Conservation (phyloP, 176 grass and related monocot genomes). For the Pharus latifolius region DNA sequence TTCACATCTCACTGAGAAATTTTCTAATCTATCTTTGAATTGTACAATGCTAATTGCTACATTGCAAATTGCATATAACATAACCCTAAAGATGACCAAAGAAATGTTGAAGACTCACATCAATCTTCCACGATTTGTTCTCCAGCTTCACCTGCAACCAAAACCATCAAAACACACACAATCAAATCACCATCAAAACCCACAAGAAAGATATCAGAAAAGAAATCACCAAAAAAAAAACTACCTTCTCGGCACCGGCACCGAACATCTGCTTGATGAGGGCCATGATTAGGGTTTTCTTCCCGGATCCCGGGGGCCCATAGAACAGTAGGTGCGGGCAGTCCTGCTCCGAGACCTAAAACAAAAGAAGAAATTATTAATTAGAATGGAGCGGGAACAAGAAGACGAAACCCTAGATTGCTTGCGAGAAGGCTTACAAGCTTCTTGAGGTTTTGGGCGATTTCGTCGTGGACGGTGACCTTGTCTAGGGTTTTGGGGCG, state of each 20-base stretch:
- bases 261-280: conserved; percentile 95
- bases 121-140: conserved; percentile 92
- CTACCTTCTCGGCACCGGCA: conserved; percentile 59
- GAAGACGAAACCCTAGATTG: conserved; percentile 25
- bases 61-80: background rate
- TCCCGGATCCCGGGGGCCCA: conserved; percentile 80
- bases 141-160: conserved; percentile 87
- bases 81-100: background rate
- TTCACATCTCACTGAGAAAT: background rate
- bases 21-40: background rate
- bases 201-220: background rate
- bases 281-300: conserved; percentile 98
- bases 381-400: background rate
- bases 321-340: conserved; percentile 98
- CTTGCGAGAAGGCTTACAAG: conserved; percentile 25
- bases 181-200: background rate
- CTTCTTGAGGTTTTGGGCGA: conserved; percentile 78
- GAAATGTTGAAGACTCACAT: conserved; percentile 48
- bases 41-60: background rate
- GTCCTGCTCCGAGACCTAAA: conserved; percentile 86
- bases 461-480: conserved; percentile 74
- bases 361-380: background rate
- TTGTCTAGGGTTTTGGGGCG: conserved; percentile 84
- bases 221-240: background rate
- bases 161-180: background rate